Evolutionary conservation across 352 stramenopile species (phyloP), one percentile per base, ranked within the genome.

Genomic region (Thalassiosira mediterranea): DNA sequence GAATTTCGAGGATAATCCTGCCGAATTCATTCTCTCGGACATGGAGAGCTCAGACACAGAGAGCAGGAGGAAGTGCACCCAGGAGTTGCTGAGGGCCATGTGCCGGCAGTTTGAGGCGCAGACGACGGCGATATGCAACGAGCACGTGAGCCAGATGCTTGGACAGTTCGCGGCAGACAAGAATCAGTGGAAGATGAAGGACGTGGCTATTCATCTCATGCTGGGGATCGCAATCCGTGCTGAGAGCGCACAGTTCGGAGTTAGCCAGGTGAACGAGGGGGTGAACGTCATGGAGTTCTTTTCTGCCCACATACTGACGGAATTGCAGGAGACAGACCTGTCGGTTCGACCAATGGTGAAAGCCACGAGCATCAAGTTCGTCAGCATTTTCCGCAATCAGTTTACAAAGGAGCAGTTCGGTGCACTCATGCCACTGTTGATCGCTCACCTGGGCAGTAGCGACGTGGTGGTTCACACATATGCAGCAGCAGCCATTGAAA

Each of bases 271-370:
- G 0, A 98, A 99, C 68, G 80, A 88, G 2, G 91, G 90, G 5
- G 92, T 99, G 15, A 96, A 98, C 34, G 60, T 99, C 17, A 97
- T 99, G 88, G 95, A 98, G 15, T 98, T 99, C 60, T 98, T 98
- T 85, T 91, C 92, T 38, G 53, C 73, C 0, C 94, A 98, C 79
- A 89, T 99, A 32, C 81, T 98, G 4, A 95, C 96, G 0, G 96
- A 98, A 49, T 80, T 98, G 23, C 95, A 95, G 69, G 83, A 94
- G 46, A 81, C 90, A 13, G 90, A 96, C 28, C 89, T 96, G 66
- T 85, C 81, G 1, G 95, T 92, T 21, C 79, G 95, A 23, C 96
- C 92, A 11, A 94, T 99, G 67, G 76, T 99, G 19, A 98, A 98
- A 64, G 96, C 97, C 0, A 97, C 98, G 32, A 91, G 92, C 21